phyloP scores from a whole-genome alignment of 176 grass and related monocot species.

The Avena eriantha region DNA sequence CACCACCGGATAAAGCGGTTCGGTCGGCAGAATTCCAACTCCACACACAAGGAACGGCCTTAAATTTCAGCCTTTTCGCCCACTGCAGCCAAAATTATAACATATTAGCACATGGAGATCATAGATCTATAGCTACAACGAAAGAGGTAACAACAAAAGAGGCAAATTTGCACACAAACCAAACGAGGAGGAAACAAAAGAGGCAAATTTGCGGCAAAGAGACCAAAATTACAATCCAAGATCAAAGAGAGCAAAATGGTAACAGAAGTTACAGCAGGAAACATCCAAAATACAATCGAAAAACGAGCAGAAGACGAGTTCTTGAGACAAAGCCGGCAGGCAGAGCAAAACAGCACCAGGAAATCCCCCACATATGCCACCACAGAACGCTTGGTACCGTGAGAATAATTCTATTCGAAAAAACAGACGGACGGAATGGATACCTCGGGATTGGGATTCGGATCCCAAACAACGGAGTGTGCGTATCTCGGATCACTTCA shows the following conservation, averaged over 20 bases:
- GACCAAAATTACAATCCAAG: neutral
- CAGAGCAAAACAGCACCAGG: neutral
- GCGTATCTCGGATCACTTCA: conserved; percentile 44
- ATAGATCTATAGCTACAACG: conserved; percentile 32
- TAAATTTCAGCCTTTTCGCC: conserved; percentile 34
- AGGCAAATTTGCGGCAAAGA: neutral
- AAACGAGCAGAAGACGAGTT: neutral
- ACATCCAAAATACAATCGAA: neutral
- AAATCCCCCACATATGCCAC: neutral
- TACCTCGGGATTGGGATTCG: conserved; percentile 41
- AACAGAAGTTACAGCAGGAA: neutral
- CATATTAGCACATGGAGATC: conserved; percentile 32
- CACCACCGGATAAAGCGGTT: neutral
- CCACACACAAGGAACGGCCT: neutral
- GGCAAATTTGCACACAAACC: neutral
- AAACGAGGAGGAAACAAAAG: neutral
- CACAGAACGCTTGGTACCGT: neutral
- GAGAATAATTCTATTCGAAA: neutral
- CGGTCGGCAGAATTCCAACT: neutral
- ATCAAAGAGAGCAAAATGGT: conserved; percentile 27
- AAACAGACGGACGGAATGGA: neutral
- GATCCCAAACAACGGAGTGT: conserved; percentile 22
- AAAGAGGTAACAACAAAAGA: neutral
- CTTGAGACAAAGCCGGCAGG: neutral
- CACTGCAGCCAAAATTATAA: conserved; percentile 36